phyloP scores from a whole-genome alignment of 208 protist genomes.

The Trypanosomatidae sp. region DNA sequence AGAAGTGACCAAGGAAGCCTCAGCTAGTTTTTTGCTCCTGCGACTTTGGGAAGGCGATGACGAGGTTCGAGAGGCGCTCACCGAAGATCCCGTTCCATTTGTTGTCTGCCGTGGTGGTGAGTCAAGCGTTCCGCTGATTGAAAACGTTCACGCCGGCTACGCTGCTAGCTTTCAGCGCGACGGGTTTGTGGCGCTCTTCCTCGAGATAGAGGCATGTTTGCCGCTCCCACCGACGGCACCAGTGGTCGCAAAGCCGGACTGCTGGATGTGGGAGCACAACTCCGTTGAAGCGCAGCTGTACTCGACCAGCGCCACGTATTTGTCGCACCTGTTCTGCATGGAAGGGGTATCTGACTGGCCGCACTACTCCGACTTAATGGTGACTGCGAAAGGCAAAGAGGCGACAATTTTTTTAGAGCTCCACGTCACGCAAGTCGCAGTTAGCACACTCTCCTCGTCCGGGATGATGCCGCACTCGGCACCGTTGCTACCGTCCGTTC shows the following conservation, averaged over 20 bases:
- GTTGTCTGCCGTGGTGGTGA: constrained; percentile 29
- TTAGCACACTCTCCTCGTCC: constrained; percentile 20
- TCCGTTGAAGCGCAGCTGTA: constrained; percentile 46
- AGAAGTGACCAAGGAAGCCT: not conserved
- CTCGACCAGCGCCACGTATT: constrained; percentile 34
- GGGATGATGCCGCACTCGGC: constrained; percentile 15
- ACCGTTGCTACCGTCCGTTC: constrained; percentile 18
- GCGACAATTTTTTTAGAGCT: constrained; percentile 80
- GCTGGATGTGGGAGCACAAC: constrained; percentile 65
- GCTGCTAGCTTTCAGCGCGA: constrained; percentile 31
- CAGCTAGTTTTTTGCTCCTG: constrained; percentile 20
- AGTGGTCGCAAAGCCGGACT: constrained; percentile 27
- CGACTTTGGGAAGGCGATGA: constrained; percentile 17
- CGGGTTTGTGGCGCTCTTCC: constrained; percentile 25
- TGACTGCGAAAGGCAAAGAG: constrained; percentile 52
- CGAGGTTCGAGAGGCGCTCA: constrained; percentile 14
- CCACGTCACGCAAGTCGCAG: constrained; percentile 42
- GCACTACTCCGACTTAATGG: constrained; percentile 64
- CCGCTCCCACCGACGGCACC: constrained; percentile 29
- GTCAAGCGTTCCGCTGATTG: constrained; percentile 30
- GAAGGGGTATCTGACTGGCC: constrained; percentile 37
- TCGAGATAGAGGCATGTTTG: constrained; percentile 6
- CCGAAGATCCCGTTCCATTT: constrained; percentile 24
- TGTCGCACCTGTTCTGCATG: constrained; percentile 38
- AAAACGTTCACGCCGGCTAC: constrained; percentile 27